These are phyloP conservation scores for Trichoderma afroharzianum DNA, from an alignment of 2,329 filamentous ascomycete species.

Conservation along the genomic window DNA sequence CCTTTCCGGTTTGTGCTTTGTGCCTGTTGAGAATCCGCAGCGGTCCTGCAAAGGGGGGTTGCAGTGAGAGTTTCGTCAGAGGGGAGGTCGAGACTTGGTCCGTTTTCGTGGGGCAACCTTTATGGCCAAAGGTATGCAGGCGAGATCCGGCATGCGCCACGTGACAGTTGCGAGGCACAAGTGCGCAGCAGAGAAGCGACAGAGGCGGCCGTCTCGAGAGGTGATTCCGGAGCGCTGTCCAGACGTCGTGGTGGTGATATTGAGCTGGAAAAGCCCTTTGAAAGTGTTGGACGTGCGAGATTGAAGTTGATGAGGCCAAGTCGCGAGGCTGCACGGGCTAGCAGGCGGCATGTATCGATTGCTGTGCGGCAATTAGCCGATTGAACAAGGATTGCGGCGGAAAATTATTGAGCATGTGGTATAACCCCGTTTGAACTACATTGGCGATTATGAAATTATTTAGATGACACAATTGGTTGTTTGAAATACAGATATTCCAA, in stretches of 20 bases:
- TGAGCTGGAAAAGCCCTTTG: background rate
- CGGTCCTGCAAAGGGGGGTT: background rate
- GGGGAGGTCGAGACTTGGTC: background rate
- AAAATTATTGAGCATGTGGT: background rate
- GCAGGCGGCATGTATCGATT: conserved; percentile 11
- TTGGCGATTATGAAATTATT: background rate
- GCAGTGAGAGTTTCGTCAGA: background rate
- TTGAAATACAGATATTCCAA: background rate
- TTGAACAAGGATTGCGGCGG: no score
- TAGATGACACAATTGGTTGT: background rate
- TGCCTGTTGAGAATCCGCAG: background rate
- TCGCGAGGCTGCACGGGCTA: conserved; percentile 21
- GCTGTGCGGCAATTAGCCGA: conserved; percentile 10
- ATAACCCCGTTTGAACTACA: background rate
- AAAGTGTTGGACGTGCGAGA: conserved; percentile 18
- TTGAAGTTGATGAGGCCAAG: conserved; percentile 21
- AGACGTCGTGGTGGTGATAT: background rate
- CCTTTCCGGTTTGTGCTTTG: conserved; percentile 6
- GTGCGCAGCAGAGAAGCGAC: conserved; percentile 3
- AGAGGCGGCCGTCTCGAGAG: conserved; percentile 3
- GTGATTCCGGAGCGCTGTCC: conserved; percentile 3
- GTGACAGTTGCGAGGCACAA: background rate
- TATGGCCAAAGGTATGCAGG: conserved; percentile 9
- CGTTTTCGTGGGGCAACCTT: conserved; percentile 17
- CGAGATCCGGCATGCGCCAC: conserved; percentile 1